Evolutionary conservation across 2,329 filamentous ascomycete genomes (phyloP).

Genomic region (Lecanosticta acicola): DNA sequence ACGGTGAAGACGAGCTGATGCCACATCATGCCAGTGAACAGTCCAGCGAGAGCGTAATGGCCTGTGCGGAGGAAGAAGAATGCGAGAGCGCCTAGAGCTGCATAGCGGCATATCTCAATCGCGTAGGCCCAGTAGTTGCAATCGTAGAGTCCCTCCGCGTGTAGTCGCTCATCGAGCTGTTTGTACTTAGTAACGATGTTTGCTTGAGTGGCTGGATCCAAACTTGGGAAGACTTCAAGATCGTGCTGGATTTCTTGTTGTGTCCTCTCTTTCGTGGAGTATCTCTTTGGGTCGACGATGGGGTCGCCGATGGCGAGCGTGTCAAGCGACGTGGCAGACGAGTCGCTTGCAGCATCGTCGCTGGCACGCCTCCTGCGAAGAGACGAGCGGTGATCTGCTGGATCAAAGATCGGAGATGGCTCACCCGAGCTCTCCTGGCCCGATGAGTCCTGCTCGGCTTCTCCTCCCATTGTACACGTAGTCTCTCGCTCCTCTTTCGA

Average conservation of each 20-base stretch:
- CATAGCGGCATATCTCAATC: conserved; percentile 68
- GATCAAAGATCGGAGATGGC: conserved; percentile 56
- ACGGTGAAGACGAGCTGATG: conserved; percentile 91
- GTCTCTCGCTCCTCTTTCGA: conserved; percentile 39
- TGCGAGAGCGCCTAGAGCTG: conserved; percentile 57
- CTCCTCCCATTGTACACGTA: conserved; percentile 20
- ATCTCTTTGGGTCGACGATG: conserved; percentile 32
- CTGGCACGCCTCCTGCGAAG: conserved; percentile 36
- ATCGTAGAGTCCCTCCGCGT: conserved; percentile 69
- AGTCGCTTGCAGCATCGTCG: conserved; percentile 30
- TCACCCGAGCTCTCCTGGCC: conserved; percentile 52
- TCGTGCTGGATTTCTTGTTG: conserved; percentile 71
- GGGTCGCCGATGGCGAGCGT: conserved; percentile 42
- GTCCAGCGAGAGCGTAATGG: conserved; percentile 55
- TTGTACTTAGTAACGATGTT: conserved; percentile 76
- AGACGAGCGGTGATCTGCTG: conserved; percentile 37
- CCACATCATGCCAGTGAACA: conserved; percentile 80
- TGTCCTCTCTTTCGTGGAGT: conserved; percentile 64
- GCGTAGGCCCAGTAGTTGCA: conserved; percentile 80
- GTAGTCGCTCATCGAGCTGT: conserved; percentile 65
- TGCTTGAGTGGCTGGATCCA: conserved; percentile 68
- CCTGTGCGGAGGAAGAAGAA: conserved; percentile 43
- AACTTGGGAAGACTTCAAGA: conserved; percentile 69
- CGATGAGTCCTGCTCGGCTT: conserved; percentile 34
- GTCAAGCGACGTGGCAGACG: conserved; percentile 58